Evolutionary conservation across 495 filamentous ascomycete species (phyloP), one percentile per base, ranked within the genome.

Genomic region (Rhypophila decipiens): DNA sequence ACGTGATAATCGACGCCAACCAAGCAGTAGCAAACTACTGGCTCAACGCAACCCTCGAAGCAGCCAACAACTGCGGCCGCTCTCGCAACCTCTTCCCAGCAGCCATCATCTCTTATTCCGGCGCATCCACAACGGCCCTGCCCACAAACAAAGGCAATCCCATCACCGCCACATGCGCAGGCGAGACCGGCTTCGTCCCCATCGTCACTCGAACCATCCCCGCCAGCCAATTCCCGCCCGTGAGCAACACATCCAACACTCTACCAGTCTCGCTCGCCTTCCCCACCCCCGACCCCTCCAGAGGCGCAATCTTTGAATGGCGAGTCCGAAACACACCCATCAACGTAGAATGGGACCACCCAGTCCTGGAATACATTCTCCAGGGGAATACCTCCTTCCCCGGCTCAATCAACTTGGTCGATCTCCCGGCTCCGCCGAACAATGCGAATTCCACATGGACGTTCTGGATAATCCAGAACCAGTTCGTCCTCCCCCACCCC

Each of bases 1-100:
- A 88, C 52, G 66, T 88, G 21, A 77, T 87, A 46, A 67, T 88
- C 36, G 70, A 74, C 22, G 84, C 84, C 17, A 70, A 79, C 50
- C 64, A 78, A 41, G 42, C 56, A 11, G 49, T 59, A 10, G 70
- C 49, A 22, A 73, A 78, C 53, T 88, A 81, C 66, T 89, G 85
- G 85, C 48, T 72, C 51, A 62, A 68, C 24, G 68, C 64, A 4
- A 67, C 62, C 5, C 57, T 62, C 29, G 51, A 60, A 8, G 29
- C 49, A 2, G 29, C 20, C 40, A 55, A 49, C 35, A 45, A 43
- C 39, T 64, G 67, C 54, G 58, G 62, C 43, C 12, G 39, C 3
- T 53, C 57, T 3, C 46, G 44, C 9, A 63, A 61, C 50, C 29
- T 13, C 19, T 54, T 29, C 23, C 58, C 62, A 4, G 63, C 60